Conservation (phyloP, 768 basidiomycete species). For the Pisolithus microcarpus region DNA sequence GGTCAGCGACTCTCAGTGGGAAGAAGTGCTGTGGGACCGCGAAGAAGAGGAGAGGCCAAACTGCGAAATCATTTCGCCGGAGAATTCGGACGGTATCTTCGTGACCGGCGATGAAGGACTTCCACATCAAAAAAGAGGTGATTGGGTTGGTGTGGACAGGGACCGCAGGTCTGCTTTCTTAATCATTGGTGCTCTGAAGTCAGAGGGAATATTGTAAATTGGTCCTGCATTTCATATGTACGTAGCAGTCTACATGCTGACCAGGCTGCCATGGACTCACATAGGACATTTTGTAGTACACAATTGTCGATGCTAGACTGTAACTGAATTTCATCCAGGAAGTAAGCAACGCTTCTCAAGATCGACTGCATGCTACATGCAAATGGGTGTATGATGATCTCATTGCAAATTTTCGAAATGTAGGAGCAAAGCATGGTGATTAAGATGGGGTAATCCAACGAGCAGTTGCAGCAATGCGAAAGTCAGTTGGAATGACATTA, state of each 20-base stretch:
- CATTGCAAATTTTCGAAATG: too few species aligned
- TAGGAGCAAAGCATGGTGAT: too few species aligned
- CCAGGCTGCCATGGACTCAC: too few species aligned
- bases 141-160: slow-evolving; percentile 74
- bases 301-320: too few species aligned
- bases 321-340: too few species aligned
- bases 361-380: too few species aligned
- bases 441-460: slow-evolving; percentile 40
- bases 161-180: slow-evolving; percentile 74
- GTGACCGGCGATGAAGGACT: slow-evolving; percentile 53
- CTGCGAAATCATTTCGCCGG: slow-evolving; percentile 14
- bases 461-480: slow-evolving; percentile 77
- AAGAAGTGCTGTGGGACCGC: slow-evolving; percentile 70
- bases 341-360: too few species aligned
- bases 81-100: slow-evolving; percentile 48
- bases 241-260: too few species aligned
- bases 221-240: background rate
- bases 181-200: slow-evolving; percentile 68
- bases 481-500: slow-evolving; percentile 65
- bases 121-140: slow-evolving; percentile 43
- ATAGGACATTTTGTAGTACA: too few species aligned
- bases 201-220: slow-evolving; percentile 58
- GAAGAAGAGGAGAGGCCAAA: slow-evolving; percentile 49
- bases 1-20: slow-evolving; percentile 72
- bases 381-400: too few species aligned